Percentiles rank a stretch among this genome's conserved stretches.
These are phyloP conservation scores for Castanea crenata DNA, from an alignment of 306 rosid species.

Conservation along the genomic window DNA sequence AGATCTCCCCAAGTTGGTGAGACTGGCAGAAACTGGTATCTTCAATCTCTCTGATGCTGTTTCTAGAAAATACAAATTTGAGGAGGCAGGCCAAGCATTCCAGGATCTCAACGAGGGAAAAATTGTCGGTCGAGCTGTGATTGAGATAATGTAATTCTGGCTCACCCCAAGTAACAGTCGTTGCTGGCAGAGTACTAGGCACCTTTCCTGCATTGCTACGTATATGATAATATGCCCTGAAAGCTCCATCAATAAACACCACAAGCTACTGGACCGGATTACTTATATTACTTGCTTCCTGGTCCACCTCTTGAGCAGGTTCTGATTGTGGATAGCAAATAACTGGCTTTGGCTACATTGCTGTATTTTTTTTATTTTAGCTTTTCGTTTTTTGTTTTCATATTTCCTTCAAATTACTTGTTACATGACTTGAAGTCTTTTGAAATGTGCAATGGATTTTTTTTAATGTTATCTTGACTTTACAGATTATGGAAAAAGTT, in stretches of 20 bases:
- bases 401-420: background rate
- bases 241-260: background rate
- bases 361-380: background rate
- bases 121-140: slow-evolving; percentile 76
- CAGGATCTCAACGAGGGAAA: slow-evolving; percentile 76
- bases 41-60: slow-evolving; percentile 74
- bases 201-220: background rate
- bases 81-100: slow-evolving; percentile 72
- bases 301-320: background rate
- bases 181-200: background rate
- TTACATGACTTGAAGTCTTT: background rate
- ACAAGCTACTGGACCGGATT: no score
- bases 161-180: slow-evolving; percentile 12
- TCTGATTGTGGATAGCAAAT: background rate
- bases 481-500: background rate
- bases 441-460: background rate
- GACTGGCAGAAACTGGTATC: slow-evolving; percentile 81
- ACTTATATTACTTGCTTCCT: background rate
- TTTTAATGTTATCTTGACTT: background rate
- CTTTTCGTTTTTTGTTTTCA: no score
- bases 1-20: slow-evolving; percentile 90
- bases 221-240: background rate
- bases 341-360: background rate
- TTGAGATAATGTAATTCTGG: slow-evolving; percentile 53
- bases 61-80: slow-evolving; percentile 74